phyloP scores from a whole-genome alignment of 208 protist genomes.

The Borovskyia barvae region DNA sequence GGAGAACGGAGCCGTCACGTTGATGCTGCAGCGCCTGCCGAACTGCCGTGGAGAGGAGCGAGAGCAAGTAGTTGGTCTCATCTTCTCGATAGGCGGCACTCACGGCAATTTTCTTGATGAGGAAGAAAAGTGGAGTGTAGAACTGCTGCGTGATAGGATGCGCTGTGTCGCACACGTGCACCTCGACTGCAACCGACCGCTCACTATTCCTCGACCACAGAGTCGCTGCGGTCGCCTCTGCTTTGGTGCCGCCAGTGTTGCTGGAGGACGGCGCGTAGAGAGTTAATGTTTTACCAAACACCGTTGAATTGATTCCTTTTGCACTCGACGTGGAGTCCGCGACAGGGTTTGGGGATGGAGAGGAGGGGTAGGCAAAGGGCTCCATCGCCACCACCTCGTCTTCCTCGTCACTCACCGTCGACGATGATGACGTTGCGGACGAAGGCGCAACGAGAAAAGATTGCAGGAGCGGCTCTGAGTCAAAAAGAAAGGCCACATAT shows the following conservation, averaged over 20 bases:
- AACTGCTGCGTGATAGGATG: constrained; percentile 62
- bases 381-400: no score
- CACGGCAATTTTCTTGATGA: constrained; percentile 32
- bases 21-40: constrained; percentile 41
- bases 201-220: constrained; percentile 4
- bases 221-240: neutral
- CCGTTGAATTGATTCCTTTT: no score
- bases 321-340: no score
- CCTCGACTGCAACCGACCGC: constrained; percentile 40
- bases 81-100: constrained; percentile 34
- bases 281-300: constrained; percentile 16
- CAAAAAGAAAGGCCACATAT: constrained; percentile 47
- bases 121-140: constrained; percentile 70
- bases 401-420: no score
- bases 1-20: constrained; percentile 13
- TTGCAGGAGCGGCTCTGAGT: constrained; percentile 31
- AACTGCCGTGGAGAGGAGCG: constrained; percentile 71
- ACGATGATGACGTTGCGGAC: neutral
- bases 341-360: no score
- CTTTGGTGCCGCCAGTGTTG: neutral
- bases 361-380: no score
- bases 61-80: constrained; percentile 69
- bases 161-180: constrained; percentile 50
- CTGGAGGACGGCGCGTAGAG: constrained; percentile 17
- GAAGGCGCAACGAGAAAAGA: constrained; percentile 26